Conservation (phyloP, 2,329 filamentous ascomycete genomes). For the Magnaporthiopsis incrustans region DNA sequence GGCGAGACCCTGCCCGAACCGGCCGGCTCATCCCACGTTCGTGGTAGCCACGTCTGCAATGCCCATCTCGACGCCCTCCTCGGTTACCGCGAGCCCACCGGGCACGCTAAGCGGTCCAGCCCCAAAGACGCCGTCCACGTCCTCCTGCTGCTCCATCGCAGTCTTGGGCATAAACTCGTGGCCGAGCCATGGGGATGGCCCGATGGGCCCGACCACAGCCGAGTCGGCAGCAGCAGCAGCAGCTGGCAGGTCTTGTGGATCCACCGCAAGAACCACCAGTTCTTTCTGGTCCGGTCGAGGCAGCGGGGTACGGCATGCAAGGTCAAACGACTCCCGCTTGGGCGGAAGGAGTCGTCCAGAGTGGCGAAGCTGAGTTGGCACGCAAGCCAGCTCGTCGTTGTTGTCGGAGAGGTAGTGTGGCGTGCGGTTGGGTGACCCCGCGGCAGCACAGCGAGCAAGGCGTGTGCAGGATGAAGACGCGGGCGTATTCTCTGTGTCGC, state of each 20-base stretch:
- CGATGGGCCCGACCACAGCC: background rate
- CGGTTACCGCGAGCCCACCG: conserved; percentile 46
- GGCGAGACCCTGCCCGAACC: background rate
- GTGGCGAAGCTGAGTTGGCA: conserved; percentile 10
- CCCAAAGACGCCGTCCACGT: conserved; percentile 24
- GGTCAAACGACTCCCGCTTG: conserved; percentile 7
- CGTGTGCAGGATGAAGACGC: background rate
- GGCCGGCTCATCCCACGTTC: background rate
- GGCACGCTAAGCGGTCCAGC: conserved; percentile 37
- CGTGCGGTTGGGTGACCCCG: background rate
- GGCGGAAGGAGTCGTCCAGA: conserved; percentile 4
- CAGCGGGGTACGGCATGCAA: conserved; percentile 13
- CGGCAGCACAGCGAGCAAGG: no score
- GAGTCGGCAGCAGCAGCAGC: background rate
- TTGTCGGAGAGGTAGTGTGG: background rate
- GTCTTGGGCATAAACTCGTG: conserved; percentile 8
- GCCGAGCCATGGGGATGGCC: background rate
- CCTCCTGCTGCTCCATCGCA: conserved; percentile 24
- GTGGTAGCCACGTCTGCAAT: background rate
- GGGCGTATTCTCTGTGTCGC: background rate
- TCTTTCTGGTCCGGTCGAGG: conserved; percentile 13
- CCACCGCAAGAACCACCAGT: conserved; percentile 9
- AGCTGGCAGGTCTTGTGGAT: background rate
- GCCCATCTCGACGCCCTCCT: conserved; percentile 37
- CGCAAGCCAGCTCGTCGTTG: conserved; percentile 7